Percentiles rank a stretch among this genome's conserved stretches.
Evolutionary conservation across 2,329 filamentous ascomycete species (phyloP).

Genomic region (Orbilia oligospora): DNA sequence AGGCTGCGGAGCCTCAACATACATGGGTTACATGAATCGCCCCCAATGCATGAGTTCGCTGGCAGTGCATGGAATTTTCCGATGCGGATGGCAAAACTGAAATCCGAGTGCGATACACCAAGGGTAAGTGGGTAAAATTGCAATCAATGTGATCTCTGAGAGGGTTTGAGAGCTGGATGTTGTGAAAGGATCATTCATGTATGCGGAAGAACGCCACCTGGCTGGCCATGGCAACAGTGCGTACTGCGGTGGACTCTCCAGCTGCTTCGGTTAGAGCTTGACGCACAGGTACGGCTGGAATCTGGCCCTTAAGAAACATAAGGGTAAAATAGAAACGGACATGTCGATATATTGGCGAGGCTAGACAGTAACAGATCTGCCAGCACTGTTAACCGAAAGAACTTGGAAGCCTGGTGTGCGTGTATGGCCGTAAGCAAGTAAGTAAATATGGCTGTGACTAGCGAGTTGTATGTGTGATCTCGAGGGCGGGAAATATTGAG

Average conservation of each 20-base stretch:
- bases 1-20: slow-evolving; percentile 57
- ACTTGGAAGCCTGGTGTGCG: not conserved
- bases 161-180: not conserved
- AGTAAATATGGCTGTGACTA: no score
- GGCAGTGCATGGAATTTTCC: slow-evolving; percentile 51
- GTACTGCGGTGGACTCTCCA: slow-evolving; percentile 1
- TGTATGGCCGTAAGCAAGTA: no score
- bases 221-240: slow-evolving; percentile 36
- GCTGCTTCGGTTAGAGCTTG: not conserved
- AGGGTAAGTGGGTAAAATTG: slow-evolving; percentile 14
- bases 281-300: slow-evolving; percentile 2
- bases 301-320: not conserved
- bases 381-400: no score
- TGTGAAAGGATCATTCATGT: not conserved
- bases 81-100: slow-evolving; percentile 32
- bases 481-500: not conserved
- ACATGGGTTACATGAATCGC: slow-evolving; percentile 25
- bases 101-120: slow-evolving; percentile 23
- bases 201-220: slow-evolving; percentile 33
- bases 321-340: not conserved
- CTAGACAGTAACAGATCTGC: not conserved
- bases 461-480: not conserved
- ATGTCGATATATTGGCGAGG: not conserved
- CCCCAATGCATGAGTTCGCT: slow-evolving; percentile 49
- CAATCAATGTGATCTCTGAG: slow-evolving; percentile 20